Evolutionary conservation across 169 alveolate species (phyloP), one percentile per base, ranked within the genome.

Genomic region (Eimeria maxima): DNA sequence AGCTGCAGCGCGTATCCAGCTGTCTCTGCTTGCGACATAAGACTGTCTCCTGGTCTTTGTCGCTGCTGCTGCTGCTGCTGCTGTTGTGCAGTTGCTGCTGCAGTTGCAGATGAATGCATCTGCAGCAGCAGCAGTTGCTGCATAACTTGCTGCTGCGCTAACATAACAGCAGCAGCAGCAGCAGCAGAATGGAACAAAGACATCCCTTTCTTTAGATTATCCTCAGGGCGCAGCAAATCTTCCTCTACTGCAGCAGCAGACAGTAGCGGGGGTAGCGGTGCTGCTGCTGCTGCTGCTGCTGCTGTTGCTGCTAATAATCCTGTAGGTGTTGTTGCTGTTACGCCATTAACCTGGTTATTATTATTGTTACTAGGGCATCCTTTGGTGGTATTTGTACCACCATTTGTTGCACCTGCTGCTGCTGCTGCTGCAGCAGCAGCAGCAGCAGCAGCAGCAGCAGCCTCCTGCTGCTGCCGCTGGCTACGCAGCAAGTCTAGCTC

Each of bases 381-480:
- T 16, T 20, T 78, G 29, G 24, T 83, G 10, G n/a, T n/a, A n/a
- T n/a, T n/a, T n/a, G n/a, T n/a, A n/a, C n/a, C n/a, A n/a, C n/a
- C n/a, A n/a, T n/a, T n/a, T n/a, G n/a, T n/a, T n/a, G n/a, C n/a
- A n/a, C n/a, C 29, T 27, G 55, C 55, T 83, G 74, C 76, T 83
- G 53, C 74, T 83, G 73, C 73, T 14, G 67, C 76, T 42, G 44
- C 89, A 2, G 45, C 91, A 3, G 74, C 47, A 11, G 91, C 47
- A 27, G 91, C 74, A 24, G 91, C 91, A 27, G 91, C 91, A 53
- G 91, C 91, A 53, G 91, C 91, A 53, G 91, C 91, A 53, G 69
- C 91, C 16, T 83, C 74, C 53, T 83, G 91, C 91, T 83, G 91
- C 91, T 83, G 91, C 73, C 91, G 91, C 91, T 83, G 91, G 87